Evolutionary conservation across 331 rosid genomes (phyloP).

Genomic region (Spiraea crenata): DNA sequence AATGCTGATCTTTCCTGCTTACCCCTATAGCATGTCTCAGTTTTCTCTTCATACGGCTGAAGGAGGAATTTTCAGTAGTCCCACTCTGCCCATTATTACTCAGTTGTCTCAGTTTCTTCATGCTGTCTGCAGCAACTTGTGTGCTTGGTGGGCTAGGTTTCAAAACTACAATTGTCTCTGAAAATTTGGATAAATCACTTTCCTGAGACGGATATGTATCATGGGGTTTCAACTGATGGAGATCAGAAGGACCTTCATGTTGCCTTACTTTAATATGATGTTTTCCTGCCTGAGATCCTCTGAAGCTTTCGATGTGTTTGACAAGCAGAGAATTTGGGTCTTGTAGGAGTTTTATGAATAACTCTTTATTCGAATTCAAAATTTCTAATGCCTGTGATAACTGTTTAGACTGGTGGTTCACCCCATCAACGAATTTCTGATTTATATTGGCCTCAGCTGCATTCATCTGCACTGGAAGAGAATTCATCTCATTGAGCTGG

Average conservation of each 20-base stretch:
- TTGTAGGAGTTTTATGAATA: conserved; percentile 59
- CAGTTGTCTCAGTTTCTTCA: neutral
- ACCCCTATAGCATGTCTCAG: conserved; percentile 45
- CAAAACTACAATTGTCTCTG: conserved; percentile 48
- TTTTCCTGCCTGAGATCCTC: conserved; percentile 41
- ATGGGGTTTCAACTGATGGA: conserved; percentile 8
- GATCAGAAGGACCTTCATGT: conserved; percentile 26
- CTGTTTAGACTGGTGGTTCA: conserved; percentile 49
- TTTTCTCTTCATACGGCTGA: conserved; percentile 52
- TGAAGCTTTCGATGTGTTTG: conserved; percentile 49
- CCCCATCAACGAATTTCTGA: conserved; percentile 44
- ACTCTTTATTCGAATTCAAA: conserved; percentile 67
- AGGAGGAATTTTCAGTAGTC: conserved; percentile 31
- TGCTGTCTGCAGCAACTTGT: conserved; percentile 26
- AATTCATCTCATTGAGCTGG: conserved; percentile 26
- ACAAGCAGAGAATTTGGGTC: conserved; percentile 69
- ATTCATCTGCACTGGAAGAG: conserved; percentile 28
- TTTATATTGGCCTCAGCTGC: conserved; percentile 42
- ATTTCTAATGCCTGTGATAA: conserved; percentile 63
- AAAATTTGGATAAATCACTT: conserved; percentile 22
- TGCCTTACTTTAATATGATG: conserved; percentile 33
- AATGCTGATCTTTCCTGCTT: conserved; percentile 43
- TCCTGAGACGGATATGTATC: conserved; percentile 21
- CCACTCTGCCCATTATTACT: conserved; percentile 27
- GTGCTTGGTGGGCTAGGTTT: conserved; percentile 36